These are phyloP conservation scores for Lentinula novae-zelandiae DNA, from an alignment of 1,284 basidiomycete genomes.

Conservation along the genomic window DNA sequence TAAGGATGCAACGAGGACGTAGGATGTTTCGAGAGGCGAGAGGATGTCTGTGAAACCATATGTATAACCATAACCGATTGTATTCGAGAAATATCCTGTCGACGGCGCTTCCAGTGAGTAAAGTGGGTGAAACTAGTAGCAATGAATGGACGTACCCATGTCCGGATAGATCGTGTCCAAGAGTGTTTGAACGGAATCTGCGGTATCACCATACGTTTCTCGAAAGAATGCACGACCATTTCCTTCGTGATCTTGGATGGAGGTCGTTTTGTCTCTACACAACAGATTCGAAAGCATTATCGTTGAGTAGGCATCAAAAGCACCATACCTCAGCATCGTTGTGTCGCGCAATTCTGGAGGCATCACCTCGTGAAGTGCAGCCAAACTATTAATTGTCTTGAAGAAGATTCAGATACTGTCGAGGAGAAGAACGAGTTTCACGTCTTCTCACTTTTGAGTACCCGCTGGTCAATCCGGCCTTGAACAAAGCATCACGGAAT, in stretches of 20 bases:
- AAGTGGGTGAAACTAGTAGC: neutral
- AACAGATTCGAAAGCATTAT: neutral
- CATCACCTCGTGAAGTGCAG: slow-evolving; percentile 35
- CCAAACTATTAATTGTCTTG: slow-evolving; percentile 46
- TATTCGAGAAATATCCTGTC: slow-evolving; percentile 48
- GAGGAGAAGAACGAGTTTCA: slow-evolving; percentile 9
- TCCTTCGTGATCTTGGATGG: slow-evolving; percentile 8
- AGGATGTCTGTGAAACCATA: slow-evolving; percentile 41
- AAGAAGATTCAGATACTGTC: too few species aligned
- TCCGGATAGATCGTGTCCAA: slow-evolving; percentile 17
- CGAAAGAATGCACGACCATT: slow-evolving; percentile 10
- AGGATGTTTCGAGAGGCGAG: slow-evolving; percentile 42
- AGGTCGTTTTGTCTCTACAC: slow-evolving; percentile 5
- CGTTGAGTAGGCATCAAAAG: neutral
- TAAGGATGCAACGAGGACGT: slow-evolving; percentile 44
- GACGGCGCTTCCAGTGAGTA: neutral
- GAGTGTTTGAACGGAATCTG: slow-evolving; percentile 12
- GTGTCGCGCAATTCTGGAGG: slow-evolving; percentile 38
- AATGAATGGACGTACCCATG: slow-evolving; percentile 15
- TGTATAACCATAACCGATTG: slow-evolving; percentile 46
- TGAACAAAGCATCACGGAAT: slow-evolving; percentile 54
- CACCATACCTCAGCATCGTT: slow-evolving; percentile 5
- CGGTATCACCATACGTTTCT: slow-evolving; percentile 15
- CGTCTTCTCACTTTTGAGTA: slow-evolving; percentile 41
- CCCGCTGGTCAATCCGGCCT: slow-evolving; percentile 49